Conservation (phyloP, 805 yeast genomes). For the Saccharomycopsis capsularis region DNA sequence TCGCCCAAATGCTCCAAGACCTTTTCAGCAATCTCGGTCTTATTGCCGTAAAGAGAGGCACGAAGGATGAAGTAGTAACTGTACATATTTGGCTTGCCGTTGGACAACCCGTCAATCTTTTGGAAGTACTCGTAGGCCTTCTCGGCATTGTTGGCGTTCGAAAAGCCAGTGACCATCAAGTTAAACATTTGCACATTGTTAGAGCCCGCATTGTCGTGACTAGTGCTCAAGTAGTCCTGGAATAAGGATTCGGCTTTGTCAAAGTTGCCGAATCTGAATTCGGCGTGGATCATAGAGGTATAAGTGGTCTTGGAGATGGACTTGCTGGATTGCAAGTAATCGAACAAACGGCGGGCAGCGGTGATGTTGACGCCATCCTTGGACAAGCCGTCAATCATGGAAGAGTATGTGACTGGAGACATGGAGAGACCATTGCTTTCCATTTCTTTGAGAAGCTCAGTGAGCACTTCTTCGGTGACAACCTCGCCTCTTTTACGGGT, state of each 20-base stretch:
- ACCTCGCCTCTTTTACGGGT: slow-evolving; percentile 37
- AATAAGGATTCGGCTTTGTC: background rate
- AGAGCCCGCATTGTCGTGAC: background rate
- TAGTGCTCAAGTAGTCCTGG: background rate
- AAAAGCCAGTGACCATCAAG: slow-evolving; percentile 25
- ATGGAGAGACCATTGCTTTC: slow-evolving; percentile 30
- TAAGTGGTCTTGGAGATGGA: slow-evolving; percentile 31
- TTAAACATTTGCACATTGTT: slow-evolving; percentile 23
- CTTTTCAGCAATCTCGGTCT: background rate
- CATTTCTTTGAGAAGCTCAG: slow-evolving; percentile 38
- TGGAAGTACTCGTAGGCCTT: slow-evolving; percentile 23
- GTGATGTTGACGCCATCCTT: slow-evolving; percentile 39
- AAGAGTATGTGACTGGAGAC: slow-evolving; percentile 42
- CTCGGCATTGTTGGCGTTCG: slow-evolving; percentile 15
- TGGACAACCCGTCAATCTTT: background rate
- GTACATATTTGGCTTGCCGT: background rate
- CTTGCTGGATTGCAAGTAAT: slow-evolving; percentile 39
- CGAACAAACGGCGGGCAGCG: slow-evolving; percentile 47
- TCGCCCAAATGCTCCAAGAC: background rate
- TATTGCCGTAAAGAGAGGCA: background rate
- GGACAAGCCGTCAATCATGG: slow-evolving; percentile 48
- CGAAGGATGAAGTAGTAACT: background rate
- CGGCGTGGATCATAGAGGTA: slow-evolving; percentile 20
- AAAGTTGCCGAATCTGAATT: slow-evolving; percentile 15
- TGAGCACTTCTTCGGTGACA: slow-evolving; percentile 34